Percentiles rank a stretch among this genome's conserved stretches.
phyloP scores from a whole-genome alignment of 208 protist species.

The Acanthamoeba divionensis region DNA sequence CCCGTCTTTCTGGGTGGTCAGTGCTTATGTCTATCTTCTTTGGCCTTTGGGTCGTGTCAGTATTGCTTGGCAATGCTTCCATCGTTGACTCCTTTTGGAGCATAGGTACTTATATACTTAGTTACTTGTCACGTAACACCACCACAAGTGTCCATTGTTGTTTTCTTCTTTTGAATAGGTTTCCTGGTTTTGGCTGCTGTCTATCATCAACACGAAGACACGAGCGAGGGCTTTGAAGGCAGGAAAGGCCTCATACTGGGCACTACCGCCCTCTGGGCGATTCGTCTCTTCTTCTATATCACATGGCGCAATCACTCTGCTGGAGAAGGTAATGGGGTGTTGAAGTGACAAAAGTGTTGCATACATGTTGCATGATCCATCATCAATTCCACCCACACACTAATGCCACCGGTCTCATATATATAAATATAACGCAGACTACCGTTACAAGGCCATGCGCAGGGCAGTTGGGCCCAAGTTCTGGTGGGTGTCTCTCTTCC shows the following conservation, averaged over 20 bases:
- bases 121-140: background rate
- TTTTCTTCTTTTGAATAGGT: background rate
- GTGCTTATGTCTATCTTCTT: background rate
- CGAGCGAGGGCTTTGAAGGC: background rate
- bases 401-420: background rate
- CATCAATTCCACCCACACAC: background rate
- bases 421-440: background rate
- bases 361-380: background rate
- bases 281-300: conserved; percentile 14
- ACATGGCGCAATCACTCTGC: conserved; percentile 23
- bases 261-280: background rate
- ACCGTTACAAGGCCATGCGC: conserved; percentile 44
- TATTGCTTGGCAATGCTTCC: background rate
- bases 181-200: background rate
- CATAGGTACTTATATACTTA: background rate
- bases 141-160: background rate
- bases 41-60: conserved; percentile 8
- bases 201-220: conserved; percentile 13
- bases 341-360: background rate
- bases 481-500: conserved; percentile 30
- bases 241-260: conserved; percentile 34
- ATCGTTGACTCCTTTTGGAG: conserved; percentile 46
- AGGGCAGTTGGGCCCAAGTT: conserved; percentile 11
- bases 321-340: conserved; percentile 1
- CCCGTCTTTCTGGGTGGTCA: background rate